Evolutionary conservation across 2,329 filamentous ascomycete species (phyloP), one percentile per base, ranked within the genome.

Genomic region (Plectosphaerella sp.): DNA sequence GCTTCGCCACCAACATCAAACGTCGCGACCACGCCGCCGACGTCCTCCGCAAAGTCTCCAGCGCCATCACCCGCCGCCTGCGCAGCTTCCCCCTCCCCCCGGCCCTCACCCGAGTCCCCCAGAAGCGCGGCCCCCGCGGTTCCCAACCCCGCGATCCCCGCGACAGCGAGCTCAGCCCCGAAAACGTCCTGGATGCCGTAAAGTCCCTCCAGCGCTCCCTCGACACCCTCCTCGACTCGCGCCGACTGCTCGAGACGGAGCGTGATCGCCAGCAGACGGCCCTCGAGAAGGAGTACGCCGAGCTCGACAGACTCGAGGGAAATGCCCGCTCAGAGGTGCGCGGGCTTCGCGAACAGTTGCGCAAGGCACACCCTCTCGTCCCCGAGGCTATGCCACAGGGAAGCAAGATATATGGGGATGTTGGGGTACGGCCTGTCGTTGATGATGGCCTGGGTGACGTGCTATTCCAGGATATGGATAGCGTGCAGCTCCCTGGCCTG

Each of bases 31-130:
- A 83, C 52, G 82, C 83, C 10, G 71, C 81, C 9, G 69, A 76
- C 2, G 80, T 80, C 20, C 71, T 90, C 7, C 72, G 76, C 37
- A 72, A 73, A 39, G 74, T 86, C 24, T 70, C 81, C 8, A 74
- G 75, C 41, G 78, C 77, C 49, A 72, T 90, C 35, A 68, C 78
- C 36, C 76, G 72, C 47, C 86, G 84, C 61, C 69, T 89, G 6
- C 77, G 76, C 35, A 82, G 80, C 11, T 72, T 88, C 49, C 84
- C 84, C n/a, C 88, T 90, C 62, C 87, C 87, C 1, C 82, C 81
- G 0, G 73, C 78, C 3, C 64, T 68, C 1, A 5, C 16, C 36
- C 12, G 47, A 50, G 33, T 48, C 33, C 22, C 49, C 54, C 14
- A 49, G 50, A 41, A 53, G 51, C 48, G 54, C 59, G 28, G 62